These are phyloP conservation scores for Komagataella pastoris DNA, from an alignment of 805 yeast species.

Conservation along the genomic window DNA sequence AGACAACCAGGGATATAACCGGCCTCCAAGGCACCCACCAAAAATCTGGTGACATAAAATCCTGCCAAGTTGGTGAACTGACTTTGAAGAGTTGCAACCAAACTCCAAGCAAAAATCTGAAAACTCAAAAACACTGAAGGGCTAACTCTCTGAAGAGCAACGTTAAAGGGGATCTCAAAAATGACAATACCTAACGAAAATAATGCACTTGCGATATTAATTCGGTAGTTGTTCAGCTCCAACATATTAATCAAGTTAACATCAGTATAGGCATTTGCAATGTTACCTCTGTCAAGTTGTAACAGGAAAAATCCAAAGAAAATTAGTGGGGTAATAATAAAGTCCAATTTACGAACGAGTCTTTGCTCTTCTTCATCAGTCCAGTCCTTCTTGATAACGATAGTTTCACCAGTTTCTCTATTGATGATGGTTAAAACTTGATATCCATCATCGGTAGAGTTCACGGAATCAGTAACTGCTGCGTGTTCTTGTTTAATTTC, in stretches of 20 bases:
- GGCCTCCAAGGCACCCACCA: constrained; percentile 55
- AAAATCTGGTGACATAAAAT: constrained; percentile 29
- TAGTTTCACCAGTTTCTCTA: constrained; percentile 2
- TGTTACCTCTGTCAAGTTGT: constrained; percentile 34
- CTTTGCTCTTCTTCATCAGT: constrained; percentile 14
- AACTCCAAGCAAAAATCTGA: constrained; percentile 22
- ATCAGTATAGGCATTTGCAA: constrained; percentile 35
- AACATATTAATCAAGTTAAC: constrained; percentile 30
- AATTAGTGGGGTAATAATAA: constrained; percentile 28
- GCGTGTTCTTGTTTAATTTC: not conserved
- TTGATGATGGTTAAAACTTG: not conserved
- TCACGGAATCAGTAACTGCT: not conserved
- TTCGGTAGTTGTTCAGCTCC: constrained; percentile 24
- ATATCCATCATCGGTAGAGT: not conserved
- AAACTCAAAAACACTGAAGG: constrained; percentile 17
- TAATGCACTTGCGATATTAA: constrained; percentile 25
- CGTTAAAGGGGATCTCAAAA: constrained; percentile 26
- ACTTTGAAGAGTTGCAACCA: constrained; percentile 20
- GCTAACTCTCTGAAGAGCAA: constrained; percentile 17
- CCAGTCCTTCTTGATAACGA: constrained; percentile 5
- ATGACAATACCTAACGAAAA: constrained; percentile 25
- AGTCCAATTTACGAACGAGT: constrained; percentile 27
- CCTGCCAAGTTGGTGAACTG: constrained; percentile 14
- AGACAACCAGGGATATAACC: constrained; percentile 50
- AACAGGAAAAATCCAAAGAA: constrained; percentile 33